Evolutionary conservation across 2,329 filamentous ascomycete species (phyloP).

Genomic region (Sarocladiaceae sp.): DNA sequence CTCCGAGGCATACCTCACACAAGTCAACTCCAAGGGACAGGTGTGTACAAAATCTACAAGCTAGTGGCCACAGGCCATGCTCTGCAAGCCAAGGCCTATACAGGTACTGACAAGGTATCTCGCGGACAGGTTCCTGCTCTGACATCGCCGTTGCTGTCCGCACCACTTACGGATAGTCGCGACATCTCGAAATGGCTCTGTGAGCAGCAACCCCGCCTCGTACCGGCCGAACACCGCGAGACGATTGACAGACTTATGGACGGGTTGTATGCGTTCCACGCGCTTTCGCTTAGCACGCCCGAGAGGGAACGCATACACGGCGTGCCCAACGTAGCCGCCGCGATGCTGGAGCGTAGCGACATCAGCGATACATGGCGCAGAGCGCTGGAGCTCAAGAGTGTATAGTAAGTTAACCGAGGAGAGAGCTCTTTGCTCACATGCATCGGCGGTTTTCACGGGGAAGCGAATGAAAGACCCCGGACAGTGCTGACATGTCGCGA

Average conservation of each 20-base stretch:
- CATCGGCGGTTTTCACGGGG: neutral
- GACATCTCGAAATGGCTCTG: constrained; percentile 24
- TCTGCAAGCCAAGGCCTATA: neutral
- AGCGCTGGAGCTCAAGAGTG: constrained; percentile 23
- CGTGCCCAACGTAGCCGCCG: constrained; percentile 22
- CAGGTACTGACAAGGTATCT: neutral
- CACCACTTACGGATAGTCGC: constrained; percentile 19
- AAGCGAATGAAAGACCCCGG: neutral
- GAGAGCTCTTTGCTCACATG: neutral
- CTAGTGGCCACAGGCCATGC: neutral
- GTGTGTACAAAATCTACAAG: too few relatives aligned
- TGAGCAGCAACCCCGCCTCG: constrained; percentile 20
- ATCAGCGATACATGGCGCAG: constrained; percentile 21
- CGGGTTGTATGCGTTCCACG: constrained; percentile 21
- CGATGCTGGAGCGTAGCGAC: constrained; percentile 20
- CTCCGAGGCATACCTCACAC: constrained; percentile 21
- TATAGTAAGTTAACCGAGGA: constrained; percentile 20
- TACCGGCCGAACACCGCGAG: constrained; percentile 18
- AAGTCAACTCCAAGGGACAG: constrained; percentile 21
- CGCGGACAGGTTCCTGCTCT: constrained; percentile 20
- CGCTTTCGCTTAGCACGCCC: constrained; percentile 17
- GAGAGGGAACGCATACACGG: constrained; percentile 19
- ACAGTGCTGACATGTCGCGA: neutral
- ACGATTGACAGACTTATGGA: constrained; percentile 19
- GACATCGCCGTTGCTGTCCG: constrained; percentile 18